Conservation (phyloP, 2,329 filamentous ascomycete species). For the Aureobasidium lini region DNA sequence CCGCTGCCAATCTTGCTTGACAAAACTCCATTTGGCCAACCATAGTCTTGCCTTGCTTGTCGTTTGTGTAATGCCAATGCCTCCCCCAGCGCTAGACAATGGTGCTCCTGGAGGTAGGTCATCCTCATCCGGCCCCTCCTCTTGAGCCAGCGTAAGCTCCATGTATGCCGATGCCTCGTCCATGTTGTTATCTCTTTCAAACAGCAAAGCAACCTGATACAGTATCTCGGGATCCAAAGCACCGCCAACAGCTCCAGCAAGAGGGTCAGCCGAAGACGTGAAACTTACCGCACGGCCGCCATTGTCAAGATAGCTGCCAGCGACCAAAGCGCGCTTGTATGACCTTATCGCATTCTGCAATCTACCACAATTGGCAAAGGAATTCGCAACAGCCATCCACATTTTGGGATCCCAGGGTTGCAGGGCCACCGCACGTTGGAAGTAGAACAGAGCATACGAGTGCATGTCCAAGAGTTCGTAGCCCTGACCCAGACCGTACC, state of each 20-base stretch:
- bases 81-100: conserved; percentile 29
- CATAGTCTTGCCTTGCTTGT: conserved; percentile 91
- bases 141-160: conserved; percentile 90
- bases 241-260: conserved; percentile 41
- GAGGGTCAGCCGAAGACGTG: conserved; percentile 39
- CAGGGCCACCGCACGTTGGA: conserved; percentile 86
- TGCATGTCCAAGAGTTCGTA: conserved; percentile 99
- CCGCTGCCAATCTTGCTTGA: conserved; percentile 63
- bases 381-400: conserved; percentile 94
- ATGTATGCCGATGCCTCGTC: conserved; percentile 86
- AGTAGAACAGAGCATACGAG: conserved; percentile 94
- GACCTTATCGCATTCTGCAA: conserved; percentile 89
- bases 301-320: conserved; percentile 76
- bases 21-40: conserved; percentile 78
- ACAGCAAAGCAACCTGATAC: conserved; percentile 81
- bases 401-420: conserved; percentile 97
- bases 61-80: conserved; percentile 80
- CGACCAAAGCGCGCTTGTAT: conserved; percentile 82
- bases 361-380: conserved; percentile 81
- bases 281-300: conserved; percentile 45
- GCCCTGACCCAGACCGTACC: conserved; percentile 94
- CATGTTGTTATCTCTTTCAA: conserved; percentile 70
- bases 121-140: conserved; percentile 58
- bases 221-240: conserved; percentile 85
- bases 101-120: conserved; percentile 24